Evolutionary conservation across 2,329 filamentous ascomycete species (phyloP).

Genomic region (Ascochyta pisi): DNA sequence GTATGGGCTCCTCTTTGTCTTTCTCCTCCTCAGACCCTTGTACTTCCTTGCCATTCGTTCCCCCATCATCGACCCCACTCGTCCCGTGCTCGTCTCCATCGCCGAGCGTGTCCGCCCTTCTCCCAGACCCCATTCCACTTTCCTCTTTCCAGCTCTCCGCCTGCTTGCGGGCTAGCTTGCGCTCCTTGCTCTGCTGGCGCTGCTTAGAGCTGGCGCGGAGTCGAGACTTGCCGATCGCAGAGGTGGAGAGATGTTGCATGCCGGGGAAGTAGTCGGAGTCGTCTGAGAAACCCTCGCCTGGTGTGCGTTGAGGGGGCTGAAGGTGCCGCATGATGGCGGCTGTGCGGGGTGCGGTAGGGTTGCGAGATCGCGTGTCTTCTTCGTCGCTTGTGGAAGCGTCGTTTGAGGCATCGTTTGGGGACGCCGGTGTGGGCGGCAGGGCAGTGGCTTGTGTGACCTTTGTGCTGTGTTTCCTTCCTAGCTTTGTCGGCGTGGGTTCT

Average conservation of each 20-base stretch:
- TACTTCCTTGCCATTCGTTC: not conserved
- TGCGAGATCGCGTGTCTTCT: slow-evolving; percentile 27
- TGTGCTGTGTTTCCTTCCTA: slow-evolving; percentile 39
- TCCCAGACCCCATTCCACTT: slow-evolving; percentile 56
- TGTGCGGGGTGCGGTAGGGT: slow-evolving; percentile 36
- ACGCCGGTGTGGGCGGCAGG: slow-evolving; percentile 39
- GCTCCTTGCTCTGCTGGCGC: slow-evolving; percentile 43
- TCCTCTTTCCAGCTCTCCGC: slow-evolving; percentile 54
- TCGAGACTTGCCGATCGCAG: slow-evolving; percentile 23
- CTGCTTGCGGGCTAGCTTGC: slow-evolving; percentile 43
- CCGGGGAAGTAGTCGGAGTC: slow-evolving; percentile 52
- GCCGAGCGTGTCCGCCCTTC: slow-evolving; percentile 55
- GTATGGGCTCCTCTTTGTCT: slow-evolving; percentile 27
- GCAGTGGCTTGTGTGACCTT: slow-evolving; percentile 27
- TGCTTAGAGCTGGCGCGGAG: slow-evolving; percentile 39
- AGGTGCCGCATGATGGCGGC: slow-evolving; percentile 43
- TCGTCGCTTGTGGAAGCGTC: slow-evolving; percentile 38
- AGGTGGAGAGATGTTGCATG: slow-evolving; percentile 40
- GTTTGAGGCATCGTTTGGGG: slow-evolving; percentile 46
- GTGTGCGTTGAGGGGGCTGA: slow-evolving; percentile 35
- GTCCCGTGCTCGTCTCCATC: slow-evolving; percentile 42
- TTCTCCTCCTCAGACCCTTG: slow-evolving; percentile 1
- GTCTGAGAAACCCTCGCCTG: slow-evolving; percentile 51
- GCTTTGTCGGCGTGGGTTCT: slow-evolving; percentile 40
- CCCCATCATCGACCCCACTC: slow-evolving; percentile 27